Percentiles rank a stretch among this genome's conserved stretches.
Conservation (phyloP, 805 yeast genomes). For the Candida odintsovae region DNA sequence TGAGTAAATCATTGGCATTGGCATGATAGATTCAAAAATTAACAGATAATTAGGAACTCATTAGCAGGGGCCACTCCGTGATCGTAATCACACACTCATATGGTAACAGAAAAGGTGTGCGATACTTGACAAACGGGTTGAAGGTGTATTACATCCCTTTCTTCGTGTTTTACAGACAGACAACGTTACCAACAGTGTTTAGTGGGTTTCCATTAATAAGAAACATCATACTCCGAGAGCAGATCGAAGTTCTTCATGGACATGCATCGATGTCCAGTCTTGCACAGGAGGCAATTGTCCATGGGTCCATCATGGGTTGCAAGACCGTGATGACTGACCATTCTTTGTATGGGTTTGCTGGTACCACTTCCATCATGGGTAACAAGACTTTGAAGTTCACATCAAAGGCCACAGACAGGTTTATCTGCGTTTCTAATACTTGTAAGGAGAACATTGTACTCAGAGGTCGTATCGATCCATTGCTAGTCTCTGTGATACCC, state of each 20-base stretch:
- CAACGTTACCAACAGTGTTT: conserved; percentile 86
- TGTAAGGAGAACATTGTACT: conserved; percentile 94
- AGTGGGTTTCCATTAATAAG: conserved; percentile 81
- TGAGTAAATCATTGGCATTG: background rate
- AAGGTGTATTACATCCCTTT: conserved; percentile 91
- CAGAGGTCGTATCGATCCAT: conserved; percentile 77
- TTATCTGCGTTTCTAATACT: conserved; percentile 94
- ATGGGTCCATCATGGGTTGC: conserved; percentile 88
- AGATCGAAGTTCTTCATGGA: conserved; percentile 86
- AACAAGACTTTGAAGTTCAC: conserved; percentile 84
- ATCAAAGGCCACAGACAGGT: conserved; percentile 80
- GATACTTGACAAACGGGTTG: conserved; percentile 82
- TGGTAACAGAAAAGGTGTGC: conserved; percentile 73
- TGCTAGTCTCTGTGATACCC: conserved; percentile 82
- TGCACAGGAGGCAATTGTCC: conserved; percentile 88
- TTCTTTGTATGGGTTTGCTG: conserved; percentile 90
- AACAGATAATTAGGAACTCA: conserved; percentile 48
- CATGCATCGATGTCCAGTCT: conserved; percentile 87
- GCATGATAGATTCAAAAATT: background rate
- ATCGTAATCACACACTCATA: conserved; percentile 86
- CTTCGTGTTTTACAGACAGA: conserved; percentile 71
- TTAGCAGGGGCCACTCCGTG: conserved; percentile 79
- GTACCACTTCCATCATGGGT: conserved; percentile 74
- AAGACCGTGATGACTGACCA: conserved; percentile 94
- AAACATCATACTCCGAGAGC: conserved; percentile 79